These are phyloP conservation scores for Begonia fuchsioides DNA, from an alignment of 306 rosid genomes.

Conservation along the genomic window DNA sequence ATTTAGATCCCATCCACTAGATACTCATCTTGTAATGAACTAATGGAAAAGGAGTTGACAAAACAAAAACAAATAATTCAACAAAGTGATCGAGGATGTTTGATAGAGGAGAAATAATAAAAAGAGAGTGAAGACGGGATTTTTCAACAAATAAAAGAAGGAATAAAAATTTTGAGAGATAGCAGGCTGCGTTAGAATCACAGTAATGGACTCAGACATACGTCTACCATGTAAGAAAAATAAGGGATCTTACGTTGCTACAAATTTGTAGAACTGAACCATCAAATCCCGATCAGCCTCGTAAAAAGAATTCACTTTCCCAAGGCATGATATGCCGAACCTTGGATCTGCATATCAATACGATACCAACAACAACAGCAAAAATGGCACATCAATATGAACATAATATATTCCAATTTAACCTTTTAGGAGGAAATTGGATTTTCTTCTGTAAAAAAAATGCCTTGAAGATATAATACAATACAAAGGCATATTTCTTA, in stretches of 20 bases:
- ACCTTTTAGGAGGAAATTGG: no score
- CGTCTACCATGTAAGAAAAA: neutral
- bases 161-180: no score
- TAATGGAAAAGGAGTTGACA: neutral
- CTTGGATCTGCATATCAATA: constrained; percentile 42
- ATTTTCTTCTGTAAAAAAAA: no score
- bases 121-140: no score
- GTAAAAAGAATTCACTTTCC: constrained; percentile 40
- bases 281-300: constrained; percentile 68
- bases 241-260: constrained; percentile 33
- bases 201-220: no score
- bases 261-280: constrained; percentile 51
- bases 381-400: neutral
- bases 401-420: no score
- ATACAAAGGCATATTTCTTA: no score
- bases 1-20: neutral
- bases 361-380: neutral
- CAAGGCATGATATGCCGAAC: constrained; percentile 62
- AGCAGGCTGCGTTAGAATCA: no score
- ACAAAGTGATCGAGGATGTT: neutral
- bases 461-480: no score
- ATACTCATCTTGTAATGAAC: neutral
- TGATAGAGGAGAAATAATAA: neutral
- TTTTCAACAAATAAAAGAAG: no score
- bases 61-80: neutral